Evolutionary conservation across 805 yeast genomes (phyloP), one percentile per base, ranked within the genome.

Genomic region (Candida xyloterini): DNA sequence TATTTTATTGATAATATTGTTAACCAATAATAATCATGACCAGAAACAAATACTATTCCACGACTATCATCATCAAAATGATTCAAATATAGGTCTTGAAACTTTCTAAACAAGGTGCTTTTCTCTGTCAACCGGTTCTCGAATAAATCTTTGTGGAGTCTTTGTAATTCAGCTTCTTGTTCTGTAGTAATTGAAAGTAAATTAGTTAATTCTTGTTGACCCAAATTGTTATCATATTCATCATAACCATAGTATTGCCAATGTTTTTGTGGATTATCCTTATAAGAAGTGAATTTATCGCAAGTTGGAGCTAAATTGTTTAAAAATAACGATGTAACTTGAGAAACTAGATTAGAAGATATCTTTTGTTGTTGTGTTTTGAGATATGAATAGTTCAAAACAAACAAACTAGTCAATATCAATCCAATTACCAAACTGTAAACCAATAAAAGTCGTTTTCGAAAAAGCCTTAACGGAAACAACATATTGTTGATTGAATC

Each of bases 221-320:
- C 51, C 10, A 60, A 41, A 26, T 49, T 51, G 24, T 27, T 28
- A 10, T 41, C 30, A 33, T 56, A 51, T 13, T 55, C 57, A 9
- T 52, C 52, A 27, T 55, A 60, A 3, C 66, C 66, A 38, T 57
- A 61, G 38, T 53, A 56, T 31, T 60, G 64, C 60, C 60, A 59
- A 43, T 52, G 55, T 7, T 42, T 33, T n/a, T 51, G 39, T 1
- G 57, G 30, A 3, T 50, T 42, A 14, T 40, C 15, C 10, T 41
- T 47, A 43, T 60, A 59, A 5, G 51, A 44, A n/a, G 51, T 50
- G 13, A 61, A 47, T 27, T 47, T 42, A 28, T 52, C 56, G 37
- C 62, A 60, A 3, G 35, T 30, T 1, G 63, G 64, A 13, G 30
- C 36, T 29, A 56, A 33, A 5, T 27, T 36, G 13, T 15, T 30